These are phyloP conservation scores for Fusarium guadeloupense DNA, from an alignment of 2,329 filamentous ascomycete genomes.

Conservation along the genomic window DNA sequence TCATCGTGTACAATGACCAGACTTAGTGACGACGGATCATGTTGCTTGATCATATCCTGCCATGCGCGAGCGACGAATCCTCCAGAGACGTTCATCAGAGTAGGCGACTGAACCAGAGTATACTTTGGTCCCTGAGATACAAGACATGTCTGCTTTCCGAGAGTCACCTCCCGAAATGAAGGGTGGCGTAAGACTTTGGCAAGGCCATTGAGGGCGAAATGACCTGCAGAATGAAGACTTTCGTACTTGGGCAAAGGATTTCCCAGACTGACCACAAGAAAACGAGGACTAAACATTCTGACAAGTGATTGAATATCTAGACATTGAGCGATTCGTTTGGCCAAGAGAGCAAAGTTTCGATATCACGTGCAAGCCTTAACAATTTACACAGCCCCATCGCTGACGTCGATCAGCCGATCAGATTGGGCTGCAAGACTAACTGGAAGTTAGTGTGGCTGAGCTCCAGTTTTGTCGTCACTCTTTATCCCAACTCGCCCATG, in stretches of 20 bases:
- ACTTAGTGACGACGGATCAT: conserved; percentile 49
- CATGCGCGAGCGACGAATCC: conserved; percentile 73
- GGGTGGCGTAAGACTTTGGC: conserved; percentile 57
- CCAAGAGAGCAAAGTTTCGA: conserved; percentile 6
- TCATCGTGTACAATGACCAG: conserved; percentile 91
- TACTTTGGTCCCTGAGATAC: conserved; percentile 61
- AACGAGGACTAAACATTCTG: conserved; percentile 56
- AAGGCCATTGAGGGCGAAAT: conserved; percentile 75
- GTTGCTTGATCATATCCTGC: conserved; percentile 59
- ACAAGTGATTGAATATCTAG: conserved; percentile 23
- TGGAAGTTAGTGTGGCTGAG: conserved; percentile 49
- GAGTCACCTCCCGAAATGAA: conserved; percentile 56
- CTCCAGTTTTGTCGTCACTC: conserved; percentile 46
- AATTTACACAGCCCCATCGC: conserved; percentile 36
- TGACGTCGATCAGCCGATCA: conserved; percentile 48
- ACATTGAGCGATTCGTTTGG: conserved; percentile 8
- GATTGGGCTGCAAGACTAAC: conserved; percentile 33
- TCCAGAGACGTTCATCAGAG: conserved; percentile 87
- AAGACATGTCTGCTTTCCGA: conserved; percentile 62
- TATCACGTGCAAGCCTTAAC: conserved; percentile 42
- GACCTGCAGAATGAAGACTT: conserved; percentile 88
- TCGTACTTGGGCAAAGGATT: conserved; percentile 80
- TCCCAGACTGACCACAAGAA: conserved; percentile 87
- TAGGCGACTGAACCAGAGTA: conserved; percentile 78
- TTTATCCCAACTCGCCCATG: conserved; percentile 33